A percentile compares a stretch with the other conserved stretches of the same genome.
Evolutionary conservation across 2,329 filamentous ascomycete genomes (phyloP).

Genomic region (Aspergillus sp.): DNA sequence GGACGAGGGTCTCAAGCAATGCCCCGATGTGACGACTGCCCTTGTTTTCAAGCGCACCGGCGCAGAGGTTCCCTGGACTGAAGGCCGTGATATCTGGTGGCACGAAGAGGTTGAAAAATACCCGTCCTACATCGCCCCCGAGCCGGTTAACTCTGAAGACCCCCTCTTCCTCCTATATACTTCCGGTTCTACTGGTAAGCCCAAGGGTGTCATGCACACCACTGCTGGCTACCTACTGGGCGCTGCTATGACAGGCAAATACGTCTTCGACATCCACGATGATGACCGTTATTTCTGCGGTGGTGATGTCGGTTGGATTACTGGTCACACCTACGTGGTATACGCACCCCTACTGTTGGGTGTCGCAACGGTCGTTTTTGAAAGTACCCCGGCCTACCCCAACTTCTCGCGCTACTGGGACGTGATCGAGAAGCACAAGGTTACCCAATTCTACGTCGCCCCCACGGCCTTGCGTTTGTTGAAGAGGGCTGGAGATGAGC

Average conservation of each 20-base stretch:
- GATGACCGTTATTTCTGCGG: constrained; percentile 95
- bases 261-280: constrained; percentile 97
- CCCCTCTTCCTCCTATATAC: constrained; percentile 98
- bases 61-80: constrained; percentile 85
- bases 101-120: constrained; percentile 98
- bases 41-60: constrained; percentile 96
- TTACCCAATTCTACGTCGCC: constrained; percentile 98
- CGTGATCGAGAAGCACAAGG: constrained; percentile 89
- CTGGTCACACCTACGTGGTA: constrained; percentile 96
- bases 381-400: constrained; percentile 95
- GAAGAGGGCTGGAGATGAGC: constrained; percentile 92
- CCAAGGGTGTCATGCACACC: constrained; percentile 98
- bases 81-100: constrained; percentile 93
- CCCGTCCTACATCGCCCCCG: constrained; percentile 86
- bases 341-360: constrained; percentile 92
- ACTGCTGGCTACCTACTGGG: constrained; percentile 94
- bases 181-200: constrained; percentile 95
- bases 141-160: constrained; percentile 88
- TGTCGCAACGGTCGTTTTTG: constrained; percentile 93
- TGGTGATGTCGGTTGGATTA: constrained; percentile 98
- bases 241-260: constrained; percentile 91
- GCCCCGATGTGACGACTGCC: constrained; percentile 79
- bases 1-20: constrained; percentile 94
- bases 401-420: constrained; percentile 99
- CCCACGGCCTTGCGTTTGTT: constrained; percentile 89